Base-by-base conservation (phyloP, 2,329 filamentous ascomycete genomes). In the Aplosporella prunicola region DNA sequence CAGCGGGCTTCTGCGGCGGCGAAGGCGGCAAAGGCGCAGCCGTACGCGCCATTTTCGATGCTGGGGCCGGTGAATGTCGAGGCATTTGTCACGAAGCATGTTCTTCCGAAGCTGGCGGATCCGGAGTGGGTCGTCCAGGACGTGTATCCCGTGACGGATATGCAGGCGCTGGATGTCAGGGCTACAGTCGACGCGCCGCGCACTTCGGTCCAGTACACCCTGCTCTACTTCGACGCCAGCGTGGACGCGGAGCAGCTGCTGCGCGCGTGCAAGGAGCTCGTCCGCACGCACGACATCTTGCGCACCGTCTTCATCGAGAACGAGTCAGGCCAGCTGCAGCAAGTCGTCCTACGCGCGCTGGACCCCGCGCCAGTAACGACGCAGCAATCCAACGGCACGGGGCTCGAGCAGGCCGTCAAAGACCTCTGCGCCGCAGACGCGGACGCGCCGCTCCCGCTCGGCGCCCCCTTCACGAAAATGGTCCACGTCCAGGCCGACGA, bases 141-240 rank as follows among this genome's bases (percentile, higher is more conserved):
- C 44, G 65, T 78, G 2, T 61, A 77, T 2, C 77, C 76, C 2
- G 65, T 71, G 1, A 67, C 74, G 0, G 74, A 74, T 4, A 60
- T 77, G 2, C 76, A 80, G 47, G 64, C 71, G 25, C 61, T 78
- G 14, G 76, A 76, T 10, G 67, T 81, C 26, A 64, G 62, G 42
- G 75, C 67, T 15, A 80, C 76, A 0, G 64, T 72, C 2, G 58
- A 71, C 11, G 57, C 67, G 3, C 76, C 76, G 4, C 68, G 77
- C 2, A 79, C 73, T 49, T 80, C 76, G 0, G 58, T 74, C 1
- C 72, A 76, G 10, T 81, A 83, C 49, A 76, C 76, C 43, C 64
- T 78, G 41, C 74, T 82, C 53, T 74, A 75, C 54, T 70, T 82
- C 37, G 66, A 74, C 16, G 65, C 62, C 0, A 44, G 48, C 0